These are phyloP conservation scores for Coemansia sp. DNA, from an alignment of 192 early-diverging fungal species.

Conservation along the genomic window DNA sequence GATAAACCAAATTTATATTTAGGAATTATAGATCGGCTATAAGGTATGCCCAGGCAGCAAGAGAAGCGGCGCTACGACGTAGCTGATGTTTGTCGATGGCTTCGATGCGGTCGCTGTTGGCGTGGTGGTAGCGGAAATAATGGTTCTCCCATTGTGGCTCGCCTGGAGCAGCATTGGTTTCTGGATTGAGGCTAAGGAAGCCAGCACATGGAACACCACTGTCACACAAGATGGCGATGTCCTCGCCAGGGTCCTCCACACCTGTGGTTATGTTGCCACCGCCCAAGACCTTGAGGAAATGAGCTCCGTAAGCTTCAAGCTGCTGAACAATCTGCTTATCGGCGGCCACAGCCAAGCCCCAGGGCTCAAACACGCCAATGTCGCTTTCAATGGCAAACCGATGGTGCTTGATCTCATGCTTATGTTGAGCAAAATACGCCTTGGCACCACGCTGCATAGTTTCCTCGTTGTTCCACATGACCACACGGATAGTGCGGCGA, in stretches of 20 bases:
- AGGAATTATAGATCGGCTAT: conserved; percentile 46
- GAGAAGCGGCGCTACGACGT: conserved; percentile 56
- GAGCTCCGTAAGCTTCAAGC: conserved; percentile 34
- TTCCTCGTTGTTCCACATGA: conserved; percentile 65
- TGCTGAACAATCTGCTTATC: conserved; percentile 23
- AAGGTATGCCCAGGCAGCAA: conserved; percentile 61
- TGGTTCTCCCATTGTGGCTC: conserved; percentile 46
- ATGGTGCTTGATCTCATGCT: conserved; percentile 30
- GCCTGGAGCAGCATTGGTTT: conserved; percentile 35
- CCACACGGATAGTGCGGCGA: conserved; percentile 58
- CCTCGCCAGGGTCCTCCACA: conserved; percentile 43
- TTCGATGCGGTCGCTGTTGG: conserved; percentile 55
- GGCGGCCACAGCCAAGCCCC: conserved; percentile 54
- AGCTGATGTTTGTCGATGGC: conserved; percentile 57
- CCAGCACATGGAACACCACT: conserved; percentile 60
- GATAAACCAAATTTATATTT: conserved; percentile 27
- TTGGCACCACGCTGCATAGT: conserved; percentile 56
- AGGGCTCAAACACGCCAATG: conserved; percentile 62
- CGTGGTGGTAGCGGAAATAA: conserved; percentile 64
- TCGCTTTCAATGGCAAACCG: conserved; percentile 62
- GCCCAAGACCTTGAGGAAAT: conserved; percentile 36
- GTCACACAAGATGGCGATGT: conserved; percentile 56
- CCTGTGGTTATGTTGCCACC: conserved; percentile 48
- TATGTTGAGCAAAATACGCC: conserved; percentile 54
- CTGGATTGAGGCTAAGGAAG: conserved; percentile 47